Evolutionary conservation across 805 yeast species (phyloP), one percentile per base, ranked within the genome.

Genomic region (Saccharomycopsis sp.): DNA sequence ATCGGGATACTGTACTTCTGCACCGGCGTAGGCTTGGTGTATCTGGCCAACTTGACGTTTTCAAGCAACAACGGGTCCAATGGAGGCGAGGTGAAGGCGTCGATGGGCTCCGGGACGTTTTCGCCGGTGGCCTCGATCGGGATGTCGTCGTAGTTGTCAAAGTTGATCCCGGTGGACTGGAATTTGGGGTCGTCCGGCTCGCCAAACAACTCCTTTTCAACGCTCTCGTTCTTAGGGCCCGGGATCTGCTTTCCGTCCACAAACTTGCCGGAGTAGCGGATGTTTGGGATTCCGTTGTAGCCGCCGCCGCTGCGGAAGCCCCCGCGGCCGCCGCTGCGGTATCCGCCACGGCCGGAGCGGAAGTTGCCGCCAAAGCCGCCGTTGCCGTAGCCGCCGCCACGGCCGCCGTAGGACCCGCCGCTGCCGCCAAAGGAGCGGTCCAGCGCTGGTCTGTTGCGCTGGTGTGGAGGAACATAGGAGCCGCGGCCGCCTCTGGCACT

Each of bases 51-150:
- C 65, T 78, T 79, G 64, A 95, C 88, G 78, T 92, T 95, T 72
- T 87, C 90, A 63, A 95, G 84, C 67, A 94, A 79, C 66, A 92
- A 81, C 55, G 76, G 74, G 69, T 91, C 97, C 71, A 95, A 81
- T 57, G 98, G 98, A 63, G 98, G 98, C 62, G 91, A 72, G 59
- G 94, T 88, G 74, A 94, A 94, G 57, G 87, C 77, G 62, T 85
- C 75, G 66, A 94, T 88, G 63, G 97, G 91, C 70, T 91, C 98
- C 62, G 99, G 99, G 57, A 90, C 96, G 61, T 87, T 83, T 46
- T 86, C 87, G 76, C 99, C 99, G 53, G 96, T 76, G 53, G 97
- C 99, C 75, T 94, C 98, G 63, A 94, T 97, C 61, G 99, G 99
- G 64, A 94, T 94, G 60, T 95, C 98, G 72, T 94, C 99, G 75